A percentile compares a stretch with the other conserved stretches of the same genome.
Evolutionary conservation across 2,329 filamentous ascomycete genomes (phyloP).

Genomic region (Dactylonectria estremocensis): DNA sequence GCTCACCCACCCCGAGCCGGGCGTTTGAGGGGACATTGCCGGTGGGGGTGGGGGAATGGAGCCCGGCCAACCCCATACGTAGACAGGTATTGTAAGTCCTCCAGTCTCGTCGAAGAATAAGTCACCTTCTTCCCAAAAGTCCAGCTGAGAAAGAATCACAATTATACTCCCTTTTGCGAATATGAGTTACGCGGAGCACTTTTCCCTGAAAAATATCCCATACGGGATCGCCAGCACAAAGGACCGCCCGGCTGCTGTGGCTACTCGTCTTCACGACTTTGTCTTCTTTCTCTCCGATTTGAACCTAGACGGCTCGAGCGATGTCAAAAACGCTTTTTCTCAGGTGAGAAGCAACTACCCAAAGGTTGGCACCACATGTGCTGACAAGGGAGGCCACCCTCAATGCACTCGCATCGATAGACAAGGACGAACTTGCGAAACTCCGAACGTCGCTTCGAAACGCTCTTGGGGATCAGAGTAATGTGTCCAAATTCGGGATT

Average conservation of each 20-base stretch:
- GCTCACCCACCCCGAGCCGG: slow-evolving; percentile 9
- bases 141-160: background rate
- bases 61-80: background rate
- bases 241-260: slow-evolving; percentile 9
- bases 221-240: slow-evolving; percentile 22
- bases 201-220: slow-evolving; percentile 25
- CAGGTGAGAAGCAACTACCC: background rate
- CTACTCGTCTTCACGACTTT: slow-evolving; percentile 16
- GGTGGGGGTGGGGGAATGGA: slow-evolving; percentile 24
- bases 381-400: slow-evolving; percentile 7
- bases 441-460: slow-evolving; percentile 12
- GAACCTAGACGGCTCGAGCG: slow-evolving; percentile 1
- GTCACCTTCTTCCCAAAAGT: background rate
- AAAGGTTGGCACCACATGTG: background rate
- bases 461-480: slow-evolving; percentile 7
- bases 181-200: slow-evolving; percentile 25
- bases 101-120: background rate
- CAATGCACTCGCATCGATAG: slow-evolving; percentile 16
- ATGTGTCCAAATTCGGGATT: slow-evolving; percentile 11
- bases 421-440: slow-evolving; percentile 16
- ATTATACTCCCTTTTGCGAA: background rate
- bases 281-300: slow-evolving; percentile 23
- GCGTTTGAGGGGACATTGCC: background rate
- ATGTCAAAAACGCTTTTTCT: slow-evolving; percentile 4
- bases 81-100: background rate